Percentiles rank a stretch among this genome's conserved stretches.
phyloP scores from a whole-genome alignment of 352 stramenopile species.

The Elongisporangium undulatum region DNA sequence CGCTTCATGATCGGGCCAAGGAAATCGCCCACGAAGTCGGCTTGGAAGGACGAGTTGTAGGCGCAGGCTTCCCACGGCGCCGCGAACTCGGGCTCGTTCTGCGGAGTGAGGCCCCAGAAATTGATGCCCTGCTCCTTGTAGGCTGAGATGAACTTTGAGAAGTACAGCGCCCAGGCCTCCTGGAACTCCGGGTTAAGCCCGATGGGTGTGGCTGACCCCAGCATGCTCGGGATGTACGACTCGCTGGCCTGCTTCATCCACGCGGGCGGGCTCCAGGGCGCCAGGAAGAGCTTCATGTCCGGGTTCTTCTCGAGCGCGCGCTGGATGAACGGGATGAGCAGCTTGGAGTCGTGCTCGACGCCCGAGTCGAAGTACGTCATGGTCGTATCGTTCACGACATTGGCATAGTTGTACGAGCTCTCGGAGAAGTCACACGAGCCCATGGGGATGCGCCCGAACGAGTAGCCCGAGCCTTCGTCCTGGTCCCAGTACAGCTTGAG shows the following conservation, averaged over 20 bases:
- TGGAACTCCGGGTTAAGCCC: constrained; percentile 50
- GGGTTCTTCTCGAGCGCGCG: constrained; percentile 58
- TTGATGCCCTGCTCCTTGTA: constrained; percentile 82
- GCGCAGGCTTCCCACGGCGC: constrained; percentile 72
- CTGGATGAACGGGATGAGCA: constrained; percentile 85
- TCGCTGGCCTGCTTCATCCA: constrained; percentile 78
- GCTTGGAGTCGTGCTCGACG: constrained; percentile 67
- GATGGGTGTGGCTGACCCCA: constrained; percentile 44
- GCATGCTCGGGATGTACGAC: constrained; percentile 59
- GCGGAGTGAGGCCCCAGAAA: constrained; percentile 88
- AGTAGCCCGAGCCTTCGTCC: constrained; percentile 75
- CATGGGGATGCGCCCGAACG: constrained; percentile 89
- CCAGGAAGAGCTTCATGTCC: constrained; percentile 80
- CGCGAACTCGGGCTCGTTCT: constrained; percentile 88
- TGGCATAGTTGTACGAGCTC: constrained; percentile 85
- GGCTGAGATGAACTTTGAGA: constrained; percentile 89
- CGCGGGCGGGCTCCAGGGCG: constrained; percentile 84
- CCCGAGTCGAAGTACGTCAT: constrained; percentile 76
- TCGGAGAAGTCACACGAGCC: constrained; percentile 88
- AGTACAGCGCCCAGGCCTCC: constrained; percentile 85
- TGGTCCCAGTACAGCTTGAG: constrained; percentile 87
- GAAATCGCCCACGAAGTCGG: constrained; percentile 79
- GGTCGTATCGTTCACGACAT: constrained; percentile 63
- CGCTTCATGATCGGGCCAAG: constrained; percentile 76
- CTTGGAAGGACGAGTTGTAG: constrained; percentile 50